Evolutionary conservation across 2,329 filamentous ascomycete genomes (phyloP).

Genomic region (Lasiodiplodia gonubiensis): DNA sequence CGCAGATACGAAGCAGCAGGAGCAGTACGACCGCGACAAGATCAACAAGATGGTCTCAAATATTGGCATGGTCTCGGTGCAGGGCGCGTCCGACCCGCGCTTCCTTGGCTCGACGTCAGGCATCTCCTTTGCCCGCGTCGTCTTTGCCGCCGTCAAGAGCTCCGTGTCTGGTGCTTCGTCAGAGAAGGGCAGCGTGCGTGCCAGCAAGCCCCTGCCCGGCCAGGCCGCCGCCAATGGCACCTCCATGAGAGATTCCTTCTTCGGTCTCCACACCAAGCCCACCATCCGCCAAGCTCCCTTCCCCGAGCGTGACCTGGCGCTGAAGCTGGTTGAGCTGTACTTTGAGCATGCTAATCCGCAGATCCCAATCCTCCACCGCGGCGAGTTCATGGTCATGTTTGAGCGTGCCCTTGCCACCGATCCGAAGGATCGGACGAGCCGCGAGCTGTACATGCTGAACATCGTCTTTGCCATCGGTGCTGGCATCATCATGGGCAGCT

Average conservation of each 20-base stretch:
- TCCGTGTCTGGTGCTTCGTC: conserved; percentile 63
- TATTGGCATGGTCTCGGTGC: conserved; percentile 76
- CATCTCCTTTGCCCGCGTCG: conserved; percentile 91
- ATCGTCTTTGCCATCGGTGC: conserved; percentile 97
- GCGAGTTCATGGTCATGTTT: conserved; percentile 88
- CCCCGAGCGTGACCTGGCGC: conserved; percentile 75
- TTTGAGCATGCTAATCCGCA: conserved; percentile 97
- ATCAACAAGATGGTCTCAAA: conserved; percentile 72
- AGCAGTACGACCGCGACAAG: conserved; percentile 64
- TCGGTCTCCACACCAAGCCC: conserved; percentile 90
- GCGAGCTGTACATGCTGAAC: conserved; percentile 92
- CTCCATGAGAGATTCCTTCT: conserved; percentile 94
- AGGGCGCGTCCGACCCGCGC: conserved; percentile 77
- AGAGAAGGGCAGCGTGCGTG: conserved; percentile 67
- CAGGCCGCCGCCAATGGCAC: conserved; percentile 64
- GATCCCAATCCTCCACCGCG: conserved; percentile 87
- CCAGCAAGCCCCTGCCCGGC: conserved; percentile 61
- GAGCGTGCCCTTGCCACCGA: conserved; percentile 77
- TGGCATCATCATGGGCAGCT: conserved; percentile 79
- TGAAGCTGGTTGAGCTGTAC: conserved; percentile 78
- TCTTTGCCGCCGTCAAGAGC: conserved; percentile 90
- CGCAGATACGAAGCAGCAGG: conserved; percentile 47
- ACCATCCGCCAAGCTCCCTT: conserved; percentile 86
- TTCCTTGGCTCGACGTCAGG: conserved; percentile 86
- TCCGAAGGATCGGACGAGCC: conserved; percentile 69